Base-by-base conservation (phyloP, 257 asterid genomes). In the Solanum tacnaense region DNA sequence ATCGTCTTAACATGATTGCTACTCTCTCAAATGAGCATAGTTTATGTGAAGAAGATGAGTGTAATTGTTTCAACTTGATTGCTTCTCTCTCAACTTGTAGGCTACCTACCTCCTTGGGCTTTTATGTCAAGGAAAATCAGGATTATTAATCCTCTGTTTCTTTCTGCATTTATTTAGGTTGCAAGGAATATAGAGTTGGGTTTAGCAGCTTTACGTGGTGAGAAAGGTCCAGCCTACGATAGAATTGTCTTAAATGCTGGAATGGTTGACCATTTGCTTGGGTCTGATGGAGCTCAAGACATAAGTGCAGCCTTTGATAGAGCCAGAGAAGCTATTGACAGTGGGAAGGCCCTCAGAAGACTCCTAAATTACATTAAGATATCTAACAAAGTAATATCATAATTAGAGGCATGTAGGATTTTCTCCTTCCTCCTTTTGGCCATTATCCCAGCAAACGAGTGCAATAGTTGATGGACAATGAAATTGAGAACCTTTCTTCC, bases 281-380 rank as follows among this genome's bases (percentile, higher is more conserved):
- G 98, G 58, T 92, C 98, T 67, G 95, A 96, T 21, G 99, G 99
- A 72, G 99, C 99, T n/a, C 91, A 92, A 89, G 98, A 95, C 87
- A 78, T 96, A 87, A 25, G 85, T 31, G 65, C 92, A 39, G 99
- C 98, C 52, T 83, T 97, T 86, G 98, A 94, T 58, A 92, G 99
- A 93, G 99, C 98, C 23, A 91, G 97, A 89, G 99, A 97, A 87
- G 99, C 99, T 83, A 92, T 97, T 35, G 98, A 95, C 90, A 93
- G 98, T 84, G 99, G 98, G 86, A 92, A 86, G 85, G 99, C 99
- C 86, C 93, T 96, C 62, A 84, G 91, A 38, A 94, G 94, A 92
- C 95, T 97, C 83, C 87, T 96, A 38, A 92, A 89, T 81, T 97
- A 96, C 93, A 94, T 97, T 85, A 94, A 91, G 87, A 91, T 86